Evolutionary conservation across 208 protist species (phyloP), one percentile per base, ranked within the genome.

Genomic region (Phytomonas sp.): DNA sequence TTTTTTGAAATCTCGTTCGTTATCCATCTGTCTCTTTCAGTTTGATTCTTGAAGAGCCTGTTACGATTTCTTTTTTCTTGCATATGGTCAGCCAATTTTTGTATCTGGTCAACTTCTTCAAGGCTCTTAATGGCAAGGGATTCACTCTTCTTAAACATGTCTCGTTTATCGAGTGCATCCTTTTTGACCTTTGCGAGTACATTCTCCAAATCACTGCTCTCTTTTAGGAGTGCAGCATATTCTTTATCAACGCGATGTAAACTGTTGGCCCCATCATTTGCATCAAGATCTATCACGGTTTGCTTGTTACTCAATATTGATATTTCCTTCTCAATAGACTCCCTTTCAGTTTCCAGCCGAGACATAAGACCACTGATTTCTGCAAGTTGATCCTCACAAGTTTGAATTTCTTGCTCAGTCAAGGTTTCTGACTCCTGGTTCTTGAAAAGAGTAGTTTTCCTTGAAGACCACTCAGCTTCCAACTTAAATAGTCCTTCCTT

Each of bases 11-110:
- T 89, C 77, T 98, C 94, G n/a, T 79, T 71, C 10, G 32, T 52
- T 31, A 99, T 67, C 84, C 89, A 98, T 36, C 63, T 69, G 77
- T 99, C 93, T 30, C 97, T 86, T 36, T 98, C 96, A 4, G 66
- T 56, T 60, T 91, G 89, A 66, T 66, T 94, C 69, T 87, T 89
- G 78, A 98, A 99, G 29, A 97, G 86, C n/a, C 84, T 86, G 33
- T 79, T 83, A 19, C 94, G 77, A 36, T 92, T 95, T 26, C 94
- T 84, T 63, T 95, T 94, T 12, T 92, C 88, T 32, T 97, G 90
- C 32, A 98, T 69, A 26, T 74, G 73, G 49, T 97, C 83, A 0
- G 98, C 52, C 34, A 70, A 65, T 37, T 75, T 75, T 60, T 93
- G 81, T 56, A 80, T 67, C n/a, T 68, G 60, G 10, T 80, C 69